phyloP scores from a whole-genome alignment of 2,329 filamentous ascomycete genomes.

The Aureobasidium melanogenum region DNA sequence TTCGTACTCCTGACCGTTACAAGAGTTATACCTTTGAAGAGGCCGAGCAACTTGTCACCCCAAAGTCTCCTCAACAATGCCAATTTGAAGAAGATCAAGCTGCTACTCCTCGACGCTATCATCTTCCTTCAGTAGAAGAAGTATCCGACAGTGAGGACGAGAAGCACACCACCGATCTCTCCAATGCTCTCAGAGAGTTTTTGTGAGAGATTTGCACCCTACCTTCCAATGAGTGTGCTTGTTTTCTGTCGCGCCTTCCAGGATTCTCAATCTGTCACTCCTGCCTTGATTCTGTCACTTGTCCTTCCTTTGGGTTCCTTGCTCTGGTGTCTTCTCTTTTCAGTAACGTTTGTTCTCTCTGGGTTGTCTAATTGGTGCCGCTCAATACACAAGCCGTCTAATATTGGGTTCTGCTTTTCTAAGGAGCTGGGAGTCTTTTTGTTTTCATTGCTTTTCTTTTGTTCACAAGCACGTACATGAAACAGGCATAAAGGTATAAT shows the following conservation, averaged over 20 bases:
- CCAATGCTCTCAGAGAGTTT: background rate
- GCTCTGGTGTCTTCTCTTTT: background rate
- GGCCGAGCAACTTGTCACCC: background rate
- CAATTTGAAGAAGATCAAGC: background rate
- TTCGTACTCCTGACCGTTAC: background rate
- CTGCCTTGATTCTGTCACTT: background rate
- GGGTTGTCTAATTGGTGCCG: background rate
- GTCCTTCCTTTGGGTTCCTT: background rate
- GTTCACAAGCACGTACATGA: background rate
- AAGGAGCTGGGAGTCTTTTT: background rate
- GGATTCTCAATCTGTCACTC: background rate
- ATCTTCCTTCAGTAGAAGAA: background rate
- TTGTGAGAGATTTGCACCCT: background rate
- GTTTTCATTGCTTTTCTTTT: background rate
- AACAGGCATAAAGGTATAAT: background rate
- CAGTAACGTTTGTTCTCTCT: background rate
- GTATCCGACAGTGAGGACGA: background rate
- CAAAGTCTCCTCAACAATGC: background rate
- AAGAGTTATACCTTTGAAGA: background rate
- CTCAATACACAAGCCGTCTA: background rate
- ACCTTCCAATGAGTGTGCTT: background rate
- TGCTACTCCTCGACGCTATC: background rate
- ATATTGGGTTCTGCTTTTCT: background rate
- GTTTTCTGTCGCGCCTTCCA: background rate
- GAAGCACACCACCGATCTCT: background rate